A percentile compares a stretch with the other conserved stretches of the same genome.
Evolutionary conservation across 495 filamentous ascomycete species (phyloP).

Genomic region (Aspergillus homomorphus): DNA sequence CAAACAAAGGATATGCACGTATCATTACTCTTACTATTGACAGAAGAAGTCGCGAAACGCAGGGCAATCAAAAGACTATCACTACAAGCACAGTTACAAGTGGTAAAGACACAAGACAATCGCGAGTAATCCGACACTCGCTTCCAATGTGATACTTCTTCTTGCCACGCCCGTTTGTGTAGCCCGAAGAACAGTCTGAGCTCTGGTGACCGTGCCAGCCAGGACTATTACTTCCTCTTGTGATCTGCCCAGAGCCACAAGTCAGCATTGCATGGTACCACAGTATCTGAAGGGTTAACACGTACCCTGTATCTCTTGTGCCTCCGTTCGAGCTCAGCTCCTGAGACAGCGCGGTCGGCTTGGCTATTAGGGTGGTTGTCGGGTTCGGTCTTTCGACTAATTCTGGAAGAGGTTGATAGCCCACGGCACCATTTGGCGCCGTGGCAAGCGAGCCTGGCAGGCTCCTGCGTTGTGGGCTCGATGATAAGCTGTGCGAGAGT

Average conservation of each 20-base stretch:
- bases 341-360: not conserved
- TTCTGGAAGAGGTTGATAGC: slow-evolving; percentile 18
- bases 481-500: slow-evolving; percentile 3
- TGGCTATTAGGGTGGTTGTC: not conserved
- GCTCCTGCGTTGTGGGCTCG: slow-evolving; percentile 13
- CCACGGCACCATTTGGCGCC: slow-evolving; percentile 21
- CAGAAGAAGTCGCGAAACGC: too few species aligned
- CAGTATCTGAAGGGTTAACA: not conserved
- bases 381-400: slow-evolving; percentile 1
- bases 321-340: not conserved
- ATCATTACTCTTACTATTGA: too few species aligned
- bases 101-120: slow-evolving; percentile 5
- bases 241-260: not conserved
- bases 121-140: not conserved
- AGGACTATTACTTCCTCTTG: slow-evolving; percentile 8
- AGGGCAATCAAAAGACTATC: too few species aligned
- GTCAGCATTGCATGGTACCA: not conserved
- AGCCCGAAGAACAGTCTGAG: slow-evolving; percentile 5
- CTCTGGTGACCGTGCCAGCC: slow-evolving; percentile 6
- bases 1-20: too few species aligned
- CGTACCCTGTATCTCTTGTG: not conserved
- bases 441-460: slow-evolving; percentile 20
- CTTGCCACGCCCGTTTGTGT: slow-evolving; percentile 9
- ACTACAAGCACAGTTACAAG: slow-evolving; percentile 2
- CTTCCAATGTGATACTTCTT: not conserved